These are phyloP conservation scores for Microascus cirrosus DNA, from an alignment of 2,329 filamentous ascomycete genomes.

Conservation along the genomic window DNA sequence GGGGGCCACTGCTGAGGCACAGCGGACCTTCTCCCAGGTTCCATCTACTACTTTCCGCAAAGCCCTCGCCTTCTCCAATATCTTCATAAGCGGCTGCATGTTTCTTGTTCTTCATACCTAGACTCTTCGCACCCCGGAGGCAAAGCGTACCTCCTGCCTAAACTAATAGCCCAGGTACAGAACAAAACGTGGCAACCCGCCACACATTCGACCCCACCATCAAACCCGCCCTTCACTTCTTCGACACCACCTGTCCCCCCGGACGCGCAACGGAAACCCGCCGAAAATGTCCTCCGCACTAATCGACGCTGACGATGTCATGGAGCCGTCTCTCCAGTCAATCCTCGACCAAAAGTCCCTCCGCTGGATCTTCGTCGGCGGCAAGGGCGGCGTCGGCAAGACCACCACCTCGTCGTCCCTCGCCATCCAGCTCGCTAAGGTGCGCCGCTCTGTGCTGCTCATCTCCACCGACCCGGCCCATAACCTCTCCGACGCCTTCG, in stretches of 20 bases:
- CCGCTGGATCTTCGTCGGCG: slow-evolving; percentile 98
- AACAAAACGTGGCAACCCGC: not conserved
- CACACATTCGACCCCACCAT: not conserved
- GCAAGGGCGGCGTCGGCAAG: slow-evolving; percentile 97
- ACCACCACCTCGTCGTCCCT: slow-evolving; percentile 99
- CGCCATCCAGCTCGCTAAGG: slow-evolving; percentile 91
- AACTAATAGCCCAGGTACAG: not conserved
- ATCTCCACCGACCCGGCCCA: slow-evolving; percentile 98
- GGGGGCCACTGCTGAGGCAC: too few relatives aligned
- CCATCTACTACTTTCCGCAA: too few relatives aligned
- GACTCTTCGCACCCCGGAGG: too few relatives aligned
- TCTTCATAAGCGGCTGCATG: too few relatives aligned
- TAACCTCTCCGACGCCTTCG: slow-evolving; percentile 95
- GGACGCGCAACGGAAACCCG: not conserved
- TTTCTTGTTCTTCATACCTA: too few relatives aligned
- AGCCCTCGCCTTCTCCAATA: too few relatives aligned
- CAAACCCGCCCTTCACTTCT: not conserved
- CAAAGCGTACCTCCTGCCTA: too few relatives aligned
- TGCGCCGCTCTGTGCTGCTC: slow-evolving; percentile 88
- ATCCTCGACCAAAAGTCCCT: slow-evolving; percentile 92
- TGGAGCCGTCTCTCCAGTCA: slow-evolving; percentile 88
- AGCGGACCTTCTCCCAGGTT: too few relatives aligned
- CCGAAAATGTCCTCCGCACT: slow-evolving; percentile 26
- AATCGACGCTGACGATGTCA: slow-evolving; percentile 49
- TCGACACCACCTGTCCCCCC: not conserved